Evolutionary conservation across 495 filamentous ascomycete genomes (phyloP), one percentile per base, ranked within the genome.

Genomic region (Aspergillus ostianus): DNA sequence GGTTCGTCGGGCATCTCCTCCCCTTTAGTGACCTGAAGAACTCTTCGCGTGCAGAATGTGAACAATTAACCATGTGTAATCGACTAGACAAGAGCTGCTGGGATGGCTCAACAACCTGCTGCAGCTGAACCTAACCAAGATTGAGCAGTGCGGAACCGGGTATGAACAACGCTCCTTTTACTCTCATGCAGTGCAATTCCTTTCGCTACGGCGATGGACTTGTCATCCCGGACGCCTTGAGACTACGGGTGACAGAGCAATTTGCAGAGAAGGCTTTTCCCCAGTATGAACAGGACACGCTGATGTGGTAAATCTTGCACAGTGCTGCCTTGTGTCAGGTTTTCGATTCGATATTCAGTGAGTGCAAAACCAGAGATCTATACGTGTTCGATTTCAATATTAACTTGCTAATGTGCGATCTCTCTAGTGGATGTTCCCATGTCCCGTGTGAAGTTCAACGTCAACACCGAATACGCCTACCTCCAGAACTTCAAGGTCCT

Each of bases 131-230:
- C 85, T 98, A 58, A 97, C 93, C 71, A 97, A 96, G 77, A 89
- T 98, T 71, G 94, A 98, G 77, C 95, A 98, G 82, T 97, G 94
- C 76, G 94, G 94, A 66, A 98, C 94, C 66, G 94, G 94, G 94
- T 98, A 89, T 66, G 89, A 72, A 70, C 49, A 54, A 61, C 13
- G 36, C 64, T 63, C 65, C 71, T 64, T 66, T 69, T 70, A 67
- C 60, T 67, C 55, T 53, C 18, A 41, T 32, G 49, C 9, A 59
- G 36, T 41, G 36, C 36, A 41, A 41, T 41, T 41, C 36, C 36
- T 41, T 4, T 12, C 13, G 36, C 19, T 18, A 15, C 19, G 4
- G 20, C 18, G 32, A 44, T 41, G 26, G 6, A 15, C 6, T 41
- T 20, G 19, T 6, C 47, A 5, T 30, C 53, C 18, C 17, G n/a